Percentiles rank a stretch among this genome's conserved stretches.
Conservation (phyloP, 1,139 yeast species). For the Insectozyma bohioensis region DNA sequence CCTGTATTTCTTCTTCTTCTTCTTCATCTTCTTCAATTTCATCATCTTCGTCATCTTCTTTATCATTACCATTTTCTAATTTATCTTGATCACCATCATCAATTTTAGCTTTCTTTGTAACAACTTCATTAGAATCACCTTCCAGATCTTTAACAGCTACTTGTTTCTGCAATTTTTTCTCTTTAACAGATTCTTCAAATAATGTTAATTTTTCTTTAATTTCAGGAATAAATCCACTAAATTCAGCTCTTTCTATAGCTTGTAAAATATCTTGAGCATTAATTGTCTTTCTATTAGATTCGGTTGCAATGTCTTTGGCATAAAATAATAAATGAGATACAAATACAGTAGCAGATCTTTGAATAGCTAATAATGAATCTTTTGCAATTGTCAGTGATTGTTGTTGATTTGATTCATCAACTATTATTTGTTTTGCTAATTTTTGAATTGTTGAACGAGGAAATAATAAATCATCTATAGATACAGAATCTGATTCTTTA, state of each 20-base stretch:
- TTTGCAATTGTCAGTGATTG: slow-evolving; percentile 50
- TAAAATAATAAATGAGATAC: slow-evolving; percentile 65
- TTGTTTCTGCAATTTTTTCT: slow-evolving; percentile 32
- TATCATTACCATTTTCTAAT: slow-evolving; percentile 18
- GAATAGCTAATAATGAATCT: slow-evolving; percentile 66
- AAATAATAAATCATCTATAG: slow-evolving; percentile 68
- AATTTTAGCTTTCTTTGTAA: slow-evolving; percentile 20
- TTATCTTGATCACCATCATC: slow-evolving; percentile 13
- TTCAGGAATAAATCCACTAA: slow-evolving; percentile 53
- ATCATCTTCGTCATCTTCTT: slow-evolving; percentile 14
- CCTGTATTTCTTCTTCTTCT: slow-evolving; percentile 13
- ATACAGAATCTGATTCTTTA: slow-evolving; percentile 56
- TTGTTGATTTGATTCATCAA: slow-evolving; percentile 27
- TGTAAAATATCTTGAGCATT: slow-evolving; percentile 63
- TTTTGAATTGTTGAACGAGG: slow-evolving; percentile 63
- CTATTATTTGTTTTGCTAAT: slow-evolving; percentile 50
- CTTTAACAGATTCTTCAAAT: slow-evolving; percentile 40
- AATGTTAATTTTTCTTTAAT: slow-evolving; percentile 49
- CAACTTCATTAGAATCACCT: slow-evolving; percentile 15
- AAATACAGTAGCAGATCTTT: slow-evolving; percentile 71
- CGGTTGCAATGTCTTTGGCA: slow-evolving; percentile 56
- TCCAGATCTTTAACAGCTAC: slow-evolving; percentile 16
- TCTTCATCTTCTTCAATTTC: slow-evolving; percentile 21
- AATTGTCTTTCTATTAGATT: slow-evolving; percentile 57
- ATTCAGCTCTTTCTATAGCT: slow-evolving; percentile 59